A percentile compares a stretch with the other conserved stretches of the same genome.
phyloP scores from a whole-genome alignment of 768 basidiomycete genomes.

The Termitomyces sp. region DNA sequence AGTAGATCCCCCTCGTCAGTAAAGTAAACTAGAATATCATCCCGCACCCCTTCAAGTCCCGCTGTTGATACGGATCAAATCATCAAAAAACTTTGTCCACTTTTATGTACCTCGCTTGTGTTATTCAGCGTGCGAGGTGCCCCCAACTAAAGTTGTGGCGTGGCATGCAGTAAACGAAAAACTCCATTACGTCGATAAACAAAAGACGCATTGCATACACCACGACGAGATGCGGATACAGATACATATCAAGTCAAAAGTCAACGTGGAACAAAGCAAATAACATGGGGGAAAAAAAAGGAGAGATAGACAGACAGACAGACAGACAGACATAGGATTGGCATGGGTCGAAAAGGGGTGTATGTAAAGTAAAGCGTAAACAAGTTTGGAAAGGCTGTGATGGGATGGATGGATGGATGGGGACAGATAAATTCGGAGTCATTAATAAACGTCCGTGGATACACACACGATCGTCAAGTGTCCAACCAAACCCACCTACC shows the following conservation, averaged over 20 bases:
- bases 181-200: not conserved
- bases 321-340: not conserved
- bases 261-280: not conserved
- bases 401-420: not conserved
- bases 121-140: no score
- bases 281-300: not conserved
- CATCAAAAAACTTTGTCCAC: no score
- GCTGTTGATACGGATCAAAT: no score
- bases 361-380: no score
- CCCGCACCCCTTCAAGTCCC: no score
- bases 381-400: not conserved
- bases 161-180: no score
- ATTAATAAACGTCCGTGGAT: not conserved
- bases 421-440: not conserved
- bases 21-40: no score
- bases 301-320: not conserved
- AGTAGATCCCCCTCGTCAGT: no score
- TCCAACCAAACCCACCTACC: no score
- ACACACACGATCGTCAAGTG: not conserved
- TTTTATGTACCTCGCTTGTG: no score
- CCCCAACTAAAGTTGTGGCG: not conserved
- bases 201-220: not conserved
- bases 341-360: no score
- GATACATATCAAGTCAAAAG: not conserved
- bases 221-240: not conserved